These are phyloP conservation scores for Xylaria sp. DNA, from an alignment of 2,329 filamentous ascomycete genomes.

Conservation along the genomic window DNA sequence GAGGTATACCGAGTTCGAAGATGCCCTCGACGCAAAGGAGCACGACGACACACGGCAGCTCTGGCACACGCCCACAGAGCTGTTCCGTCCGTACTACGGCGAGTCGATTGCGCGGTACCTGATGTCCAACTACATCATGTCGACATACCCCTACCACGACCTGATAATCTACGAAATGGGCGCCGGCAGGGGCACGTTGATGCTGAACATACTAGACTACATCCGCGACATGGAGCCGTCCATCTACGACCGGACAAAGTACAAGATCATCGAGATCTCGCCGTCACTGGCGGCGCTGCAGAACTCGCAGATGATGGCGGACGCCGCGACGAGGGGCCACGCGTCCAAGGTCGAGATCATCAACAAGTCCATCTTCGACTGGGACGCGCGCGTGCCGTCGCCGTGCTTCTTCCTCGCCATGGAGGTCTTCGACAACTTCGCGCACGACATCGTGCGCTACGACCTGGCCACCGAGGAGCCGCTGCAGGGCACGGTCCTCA, in stretches of 20 bases:
- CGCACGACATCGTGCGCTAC: conserved; percentile 94
- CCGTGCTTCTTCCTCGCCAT: conserved; percentile 98
- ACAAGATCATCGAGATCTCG: conserved; percentile 96
- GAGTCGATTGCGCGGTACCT: conserved; percentile 97
- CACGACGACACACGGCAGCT: conserved; percentile 84
- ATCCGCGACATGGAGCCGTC: conserved; percentile 89
- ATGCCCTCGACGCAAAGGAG: conserved; percentile 78
- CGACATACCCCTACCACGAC: conserved; percentile 94
- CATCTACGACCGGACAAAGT: conserved; percentile 93
- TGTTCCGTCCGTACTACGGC: conserved; percentile 96
- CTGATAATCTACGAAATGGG: conserved; percentile 99
- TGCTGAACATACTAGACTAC: conserved; percentile 98
- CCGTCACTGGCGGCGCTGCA: conserved; percentile 82
- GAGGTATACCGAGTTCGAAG: conserved; percentile 91
- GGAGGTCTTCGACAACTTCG: conserved; percentile 99
- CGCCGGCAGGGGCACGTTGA: conserved; percentile 94
- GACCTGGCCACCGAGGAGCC: conserved; percentile 82
- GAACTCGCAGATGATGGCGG: conserved; percentile 73
- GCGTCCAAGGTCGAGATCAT: conserved; percentile 90
- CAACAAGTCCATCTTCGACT: conserved; percentile 95
- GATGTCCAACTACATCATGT: conserved; percentile 94
- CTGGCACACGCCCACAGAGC: conserved; percentile 98
- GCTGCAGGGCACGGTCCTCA: conserved; percentile 87
- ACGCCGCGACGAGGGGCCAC: conserved; percentile 78
- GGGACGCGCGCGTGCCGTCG: conserved; percentile 85